Conservation (phyloP, 2,329 filamentous ascomycete species). For the Hysterium pulicare region DNA sequence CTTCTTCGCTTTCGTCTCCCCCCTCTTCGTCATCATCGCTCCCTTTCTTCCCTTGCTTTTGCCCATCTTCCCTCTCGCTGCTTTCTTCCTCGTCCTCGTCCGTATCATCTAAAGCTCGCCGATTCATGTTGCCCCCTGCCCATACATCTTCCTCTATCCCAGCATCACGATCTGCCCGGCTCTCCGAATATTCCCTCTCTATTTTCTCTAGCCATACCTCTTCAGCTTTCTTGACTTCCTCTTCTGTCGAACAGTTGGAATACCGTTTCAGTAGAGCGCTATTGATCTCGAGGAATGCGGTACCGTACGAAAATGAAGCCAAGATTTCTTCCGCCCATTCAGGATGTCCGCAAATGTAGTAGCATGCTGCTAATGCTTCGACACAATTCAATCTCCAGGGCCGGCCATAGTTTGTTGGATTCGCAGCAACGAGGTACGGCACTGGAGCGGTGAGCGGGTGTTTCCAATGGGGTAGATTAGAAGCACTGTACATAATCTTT, state of each 20-base stretch:
- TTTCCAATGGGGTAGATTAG: not conserved
- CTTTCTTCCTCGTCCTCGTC: slow-evolving; percentile 32
- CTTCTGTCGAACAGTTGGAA: slow-evolving; percentile 76
- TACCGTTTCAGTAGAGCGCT: slow-evolving; percentile 76
- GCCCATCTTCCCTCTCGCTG: slow-evolving; percentile 21
- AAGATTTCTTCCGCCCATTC: slow-evolving; percentile 89
- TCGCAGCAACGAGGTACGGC: slow-evolving; percentile 93
- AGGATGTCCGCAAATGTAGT: slow-evolving; percentile 83
- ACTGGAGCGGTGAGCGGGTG: no score
- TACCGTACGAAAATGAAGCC: slow-evolving; percentile 81
- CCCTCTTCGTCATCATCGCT: slow-evolving; percentile 43
- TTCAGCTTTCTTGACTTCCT: slow-evolving; percentile 78
- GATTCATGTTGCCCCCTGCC: slow-evolving; percentile 87
- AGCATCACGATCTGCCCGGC: slow-evolving; percentile 61
- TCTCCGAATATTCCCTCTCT: slow-evolving; percentile 84
- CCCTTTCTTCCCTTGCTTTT: slow-evolving; percentile 16
- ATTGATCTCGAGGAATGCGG: slow-evolving; percentile 89
- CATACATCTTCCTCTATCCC: slow-evolving; percentile 68
- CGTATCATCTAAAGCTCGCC: slow-evolving; percentile 47
- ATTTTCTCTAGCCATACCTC: slow-evolving; percentile 85
- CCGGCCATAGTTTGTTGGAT: slow-evolving; percentile 94
- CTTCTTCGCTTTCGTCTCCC: slow-evolving; percentile 44
- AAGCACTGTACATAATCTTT: slow-evolving; percentile 67
- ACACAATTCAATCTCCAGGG: slow-evolving; percentile 95
- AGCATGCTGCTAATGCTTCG: slow-evolving; percentile 88